These are phyloP conservation scores for Tetradesmus lagerheimii DNA, from an alignment of 139 green algal species.

Conservation along the genomic window DNA sequence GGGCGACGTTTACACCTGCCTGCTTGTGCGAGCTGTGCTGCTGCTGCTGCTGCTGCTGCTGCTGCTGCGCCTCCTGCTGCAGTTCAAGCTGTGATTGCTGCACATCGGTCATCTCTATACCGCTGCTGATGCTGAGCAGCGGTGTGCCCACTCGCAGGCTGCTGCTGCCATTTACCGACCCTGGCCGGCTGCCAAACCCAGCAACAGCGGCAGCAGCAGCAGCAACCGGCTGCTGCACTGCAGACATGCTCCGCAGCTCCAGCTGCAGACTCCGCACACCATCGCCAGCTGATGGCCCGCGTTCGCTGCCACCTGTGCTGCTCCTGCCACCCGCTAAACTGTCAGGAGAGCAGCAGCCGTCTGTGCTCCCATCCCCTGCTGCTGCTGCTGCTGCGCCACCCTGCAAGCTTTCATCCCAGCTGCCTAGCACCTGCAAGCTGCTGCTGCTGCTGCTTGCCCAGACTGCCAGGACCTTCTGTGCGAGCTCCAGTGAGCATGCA, in stretches of 20 bases:
- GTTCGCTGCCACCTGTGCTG: background rate
- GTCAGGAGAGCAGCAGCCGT: background rate
- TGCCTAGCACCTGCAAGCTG: background rate
- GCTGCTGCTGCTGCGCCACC: background rate
- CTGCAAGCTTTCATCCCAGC: background rate
- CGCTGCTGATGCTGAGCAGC: background rate
- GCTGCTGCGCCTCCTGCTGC: background rate
- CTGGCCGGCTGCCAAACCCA: background rate
- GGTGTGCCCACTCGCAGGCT: background rate
- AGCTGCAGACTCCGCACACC: background rate
- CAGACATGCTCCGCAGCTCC: background rate
- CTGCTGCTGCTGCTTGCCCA: constrained; percentile 10
- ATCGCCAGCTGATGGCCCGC: background rate
- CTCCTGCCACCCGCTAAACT: background rate
- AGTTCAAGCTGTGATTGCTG: background rate
- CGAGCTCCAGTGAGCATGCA: background rate
- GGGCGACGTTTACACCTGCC: too few relatives aligned
- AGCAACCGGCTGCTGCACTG: background rate
- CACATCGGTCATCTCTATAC: background rate
- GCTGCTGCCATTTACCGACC: background rate
- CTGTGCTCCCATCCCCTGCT: background rate
- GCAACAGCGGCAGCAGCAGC: background rate
- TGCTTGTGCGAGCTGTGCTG: constrained; percentile 5
- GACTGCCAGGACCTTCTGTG: background rate
- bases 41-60: background rate